Evolutionary conservation across 2,329 filamentous ascomycete species (phyloP).

Genomic region (Akanthomyces lecanii): DNA sequence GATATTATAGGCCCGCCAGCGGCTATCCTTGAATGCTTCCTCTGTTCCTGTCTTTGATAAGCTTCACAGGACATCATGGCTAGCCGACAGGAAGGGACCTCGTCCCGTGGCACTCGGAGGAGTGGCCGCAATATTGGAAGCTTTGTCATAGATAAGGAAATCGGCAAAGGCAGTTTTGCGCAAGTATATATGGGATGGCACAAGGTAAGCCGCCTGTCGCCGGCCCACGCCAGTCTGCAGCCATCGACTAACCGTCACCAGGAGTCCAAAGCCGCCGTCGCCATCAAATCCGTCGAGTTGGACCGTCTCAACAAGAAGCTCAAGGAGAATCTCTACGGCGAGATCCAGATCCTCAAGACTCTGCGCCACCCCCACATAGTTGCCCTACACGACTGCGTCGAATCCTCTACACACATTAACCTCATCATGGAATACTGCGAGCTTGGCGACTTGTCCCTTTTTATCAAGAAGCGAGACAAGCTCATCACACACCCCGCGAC

Average conservation of each 20-base stretch:
- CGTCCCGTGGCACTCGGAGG: conserved; percentile 34
- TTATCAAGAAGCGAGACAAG: conserved; percentile 90
- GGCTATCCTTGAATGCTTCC: conserved; percentile 24
- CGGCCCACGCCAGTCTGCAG: neutral
- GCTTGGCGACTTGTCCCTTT: conserved; percentile 86
- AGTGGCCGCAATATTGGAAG: conserved; percentile 55
- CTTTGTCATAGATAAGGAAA: conserved; percentile 81
- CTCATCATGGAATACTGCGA: conserved; percentile 99
- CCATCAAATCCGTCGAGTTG: conserved; percentile 94
- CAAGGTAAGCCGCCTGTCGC: conserved; percentile 51
- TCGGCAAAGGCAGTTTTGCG: conserved; percentile 96
- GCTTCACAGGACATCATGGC: conserved; percentile 36
- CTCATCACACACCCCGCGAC: conserved; percentile 76
- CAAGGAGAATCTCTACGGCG: conserved; percentile 89
- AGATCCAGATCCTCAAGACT: conserved; percentile 92
- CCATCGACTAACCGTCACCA: conserved; percentile 33
- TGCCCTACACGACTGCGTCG: conserved; percentile 88
- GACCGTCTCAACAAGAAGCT: conserved; percentile 90
- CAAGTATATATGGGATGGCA: conserved; percentile 87
- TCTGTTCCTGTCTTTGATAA: conserved; percentile 33
- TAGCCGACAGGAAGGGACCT: conserved; percentile 32
- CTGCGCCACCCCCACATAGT: conserved; percentile 96
- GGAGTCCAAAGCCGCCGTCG: conserved; percentile 77
- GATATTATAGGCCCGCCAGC: conserved; percentile 36
- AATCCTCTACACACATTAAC: conserved; percentile 84